These are phyloP conservation scores for Lactarius indigo DNA, from an alignment of 768 basidiomycete species.

Conservation along the genomic window DNA sequence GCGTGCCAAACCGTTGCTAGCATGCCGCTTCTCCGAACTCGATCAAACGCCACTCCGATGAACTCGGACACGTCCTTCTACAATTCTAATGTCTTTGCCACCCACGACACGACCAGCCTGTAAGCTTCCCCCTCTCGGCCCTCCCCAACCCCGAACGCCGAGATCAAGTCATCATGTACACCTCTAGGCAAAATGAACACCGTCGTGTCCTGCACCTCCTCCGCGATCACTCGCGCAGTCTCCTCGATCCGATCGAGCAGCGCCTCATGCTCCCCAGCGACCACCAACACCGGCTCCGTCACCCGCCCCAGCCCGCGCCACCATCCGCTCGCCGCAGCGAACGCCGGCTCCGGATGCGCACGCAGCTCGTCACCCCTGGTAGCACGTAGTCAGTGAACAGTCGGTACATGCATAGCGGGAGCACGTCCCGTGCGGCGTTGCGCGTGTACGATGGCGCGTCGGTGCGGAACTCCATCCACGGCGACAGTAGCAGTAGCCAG, in stretches of 20 bases:
- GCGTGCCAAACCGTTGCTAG: too few relatives aligned
- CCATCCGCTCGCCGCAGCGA: not conserved
- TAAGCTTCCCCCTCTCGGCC: constrained; percentile 6
- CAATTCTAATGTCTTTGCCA: not conserved
- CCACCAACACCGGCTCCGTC: not conserved
- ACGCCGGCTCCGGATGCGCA: constrained; percentile 3
- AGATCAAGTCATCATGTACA: constrained; percentile 18
- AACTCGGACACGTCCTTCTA: too few relatives aligned
- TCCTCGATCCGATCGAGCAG: not conserved
- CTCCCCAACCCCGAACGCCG: not conserved
- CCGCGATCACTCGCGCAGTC: not conserved
- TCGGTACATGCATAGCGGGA: not conserved
- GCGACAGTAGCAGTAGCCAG: constrained; percentile 10
- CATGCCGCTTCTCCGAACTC: too few relatives aligned
- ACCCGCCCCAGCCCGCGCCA: constrained; percentile 1
- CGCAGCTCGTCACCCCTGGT: constrained; percentile 1
- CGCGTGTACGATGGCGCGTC: constrained; percentile 9
- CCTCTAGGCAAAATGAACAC: constrained; percentile 4
- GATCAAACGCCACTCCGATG: too few relatives aligned
- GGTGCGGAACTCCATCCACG: not conserved
- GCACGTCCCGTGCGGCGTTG: not conserved
- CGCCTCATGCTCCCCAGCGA: not conserved
- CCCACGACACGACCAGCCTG: not conserved
- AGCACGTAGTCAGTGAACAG: not conserved
- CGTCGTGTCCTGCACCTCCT: constrained; percentile 3